phyloP scores from a whole-genome alignment of 768 basidiomycete species.

The Leccinum imitatum region DNA sequence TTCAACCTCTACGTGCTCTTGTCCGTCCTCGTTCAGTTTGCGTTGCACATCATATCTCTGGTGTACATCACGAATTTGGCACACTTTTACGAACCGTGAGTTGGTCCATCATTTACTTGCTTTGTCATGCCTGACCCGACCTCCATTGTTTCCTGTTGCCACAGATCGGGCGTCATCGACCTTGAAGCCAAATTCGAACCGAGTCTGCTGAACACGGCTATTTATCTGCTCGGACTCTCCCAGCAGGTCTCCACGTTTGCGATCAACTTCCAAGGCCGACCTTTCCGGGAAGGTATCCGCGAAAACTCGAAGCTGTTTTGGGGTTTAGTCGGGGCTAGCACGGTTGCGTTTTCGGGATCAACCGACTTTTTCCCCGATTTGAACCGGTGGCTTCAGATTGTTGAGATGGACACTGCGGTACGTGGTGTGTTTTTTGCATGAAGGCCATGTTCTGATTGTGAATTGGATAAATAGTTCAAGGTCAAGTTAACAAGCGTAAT shows the following conservation, averaged over 20 bases:
- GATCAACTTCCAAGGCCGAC: slow-evolving; percentile 98
- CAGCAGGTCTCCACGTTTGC: slow-evolving; percentile 99
- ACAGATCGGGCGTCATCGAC: slow-evolving; percentile 75
- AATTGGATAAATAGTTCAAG: slow-evolving; percentile 63
- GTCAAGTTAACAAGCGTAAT: slow-evolving; percentile 73
- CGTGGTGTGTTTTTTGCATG: slow-evolving; percentile 26
- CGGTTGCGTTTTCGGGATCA: slow-evolving; percentile 91
- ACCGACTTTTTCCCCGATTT: slow-evolving; percentile 95
- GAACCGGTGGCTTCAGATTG: slow-evolving; percentile 95
- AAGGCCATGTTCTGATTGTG: not conserved
- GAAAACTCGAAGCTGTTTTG: slow-evolving; percentile 94
- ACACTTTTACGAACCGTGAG: slow-evolving; percentile 73
- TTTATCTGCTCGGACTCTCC: slow-evolving; percentile 91
- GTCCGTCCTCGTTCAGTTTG: slow-evolving; percentile 91
- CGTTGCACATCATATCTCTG: slow-evolving; percentile 86
- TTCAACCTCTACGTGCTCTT: slow-evolving; percentile 95
- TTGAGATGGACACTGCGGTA: slow-evolving; percentile 80
- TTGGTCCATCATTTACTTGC: slow-evolving; percentile 12
- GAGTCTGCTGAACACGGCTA: slow-evolving; percentile 91
- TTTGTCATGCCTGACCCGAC: not conserved
- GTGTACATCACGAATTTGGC: slow-evolving; percentile 92
- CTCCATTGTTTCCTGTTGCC: not conserved
- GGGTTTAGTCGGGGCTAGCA: slow-evolving; percentile 85
- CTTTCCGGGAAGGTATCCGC: slow-evolving; percentile 96
- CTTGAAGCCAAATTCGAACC: slow-evolving; percentile 97